Percentiles rank a stretch among this genome's conserved stretches.
These are phyloP conservation scores for Chlorella sp. DNA, from an alignment of 139 green algal genomes.

Conservation along the genomic window DNA sequence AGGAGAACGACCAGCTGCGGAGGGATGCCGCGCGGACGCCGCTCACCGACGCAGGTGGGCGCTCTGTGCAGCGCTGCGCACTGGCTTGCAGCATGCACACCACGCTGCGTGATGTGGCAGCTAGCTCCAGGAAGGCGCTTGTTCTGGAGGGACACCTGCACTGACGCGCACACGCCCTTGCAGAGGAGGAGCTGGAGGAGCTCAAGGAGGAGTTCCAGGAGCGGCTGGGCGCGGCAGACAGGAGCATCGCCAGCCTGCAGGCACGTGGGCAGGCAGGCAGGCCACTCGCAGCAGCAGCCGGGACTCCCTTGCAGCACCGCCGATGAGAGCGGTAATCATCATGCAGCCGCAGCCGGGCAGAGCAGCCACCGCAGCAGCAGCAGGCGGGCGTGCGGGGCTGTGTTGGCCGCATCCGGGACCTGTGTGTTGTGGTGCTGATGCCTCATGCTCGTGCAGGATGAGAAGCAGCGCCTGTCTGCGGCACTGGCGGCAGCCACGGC, in stretches of 20 bases:
- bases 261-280: no score
- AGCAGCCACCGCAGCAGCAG: no score
- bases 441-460: conserved; percentile 34
- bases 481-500: conserved; percentile 14
- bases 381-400: no score
- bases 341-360: no score
- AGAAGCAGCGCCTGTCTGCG: conserved; percentile 36
- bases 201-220: conserved; percentile 80
- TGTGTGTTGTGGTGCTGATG: not conserved
- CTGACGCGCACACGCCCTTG: no score
- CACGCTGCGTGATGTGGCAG: not conserved
- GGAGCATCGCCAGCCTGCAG: conserved; percentile 36
- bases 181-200: conserved; percentile 66
- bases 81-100: not conserved
- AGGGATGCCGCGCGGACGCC: conserved; percentile 31
- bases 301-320: no score
- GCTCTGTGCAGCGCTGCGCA: not conserved
- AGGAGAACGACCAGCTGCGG: conserved; percentile 72
- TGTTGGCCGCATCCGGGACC: not conserved
- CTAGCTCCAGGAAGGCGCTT: no score
- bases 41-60: conserved; percentile 28
- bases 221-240: conserved; percentile 53
- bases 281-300: no score
- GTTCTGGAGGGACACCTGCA: no score
- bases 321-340: no score